These are phyloP conservation scores for Pichia pseudocactophila DNA, from an alignment of 805 yeast species.

Conservation along the genomic window DNA sequence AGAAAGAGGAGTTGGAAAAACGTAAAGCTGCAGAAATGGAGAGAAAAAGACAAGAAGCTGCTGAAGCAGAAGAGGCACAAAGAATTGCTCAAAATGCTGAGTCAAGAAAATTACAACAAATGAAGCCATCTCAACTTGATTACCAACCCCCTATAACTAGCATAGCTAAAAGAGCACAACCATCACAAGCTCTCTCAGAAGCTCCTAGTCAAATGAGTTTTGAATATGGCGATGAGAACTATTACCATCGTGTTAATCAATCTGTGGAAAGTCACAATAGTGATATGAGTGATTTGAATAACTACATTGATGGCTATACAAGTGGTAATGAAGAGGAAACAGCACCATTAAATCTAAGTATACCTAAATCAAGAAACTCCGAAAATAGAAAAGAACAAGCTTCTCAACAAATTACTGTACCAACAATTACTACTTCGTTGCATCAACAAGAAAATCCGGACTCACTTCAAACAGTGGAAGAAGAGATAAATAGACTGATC, in stretches of 20 bases:
- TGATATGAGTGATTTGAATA: constrained; percentile 1
- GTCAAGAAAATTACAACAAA: not conserved
- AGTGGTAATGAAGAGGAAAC: constrained; percentile 7
- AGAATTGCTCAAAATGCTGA: constrained; percentile 1
- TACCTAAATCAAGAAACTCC: constrained; percentile 3
- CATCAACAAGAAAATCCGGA: not conserved
- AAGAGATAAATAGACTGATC: constrained; percentile 1
- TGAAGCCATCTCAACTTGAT: not conserved
- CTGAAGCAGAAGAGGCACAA: not conserved
- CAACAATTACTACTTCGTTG: constrained; percentile 2
- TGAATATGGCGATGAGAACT: constrained; percentile 8
- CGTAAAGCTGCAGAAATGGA: constrained; percentile 3
- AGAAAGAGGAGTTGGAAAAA: constrained; percentile 2
- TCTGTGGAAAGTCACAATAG: constrained; percentile 4
- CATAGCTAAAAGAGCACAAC: constrained; percentile 4
- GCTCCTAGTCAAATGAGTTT: constrained; percentile 10
- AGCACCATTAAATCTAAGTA: constrained; percentile 4
- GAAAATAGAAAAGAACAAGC: not conserved
- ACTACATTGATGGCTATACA: constrained; percentile 3
- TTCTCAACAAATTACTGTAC: not conserved
- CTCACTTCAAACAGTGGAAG: constrained; percentile 11
- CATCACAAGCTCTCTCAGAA: constrained; percentile 4
- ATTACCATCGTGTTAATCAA: not conserved
- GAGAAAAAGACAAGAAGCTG: constrained; percentile 1
- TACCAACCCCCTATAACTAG: not conserved